Conservation (phyloP, 2,329 filamentous ascomycete genomes). For the Teratosphaeria nubilosa region DNA sequence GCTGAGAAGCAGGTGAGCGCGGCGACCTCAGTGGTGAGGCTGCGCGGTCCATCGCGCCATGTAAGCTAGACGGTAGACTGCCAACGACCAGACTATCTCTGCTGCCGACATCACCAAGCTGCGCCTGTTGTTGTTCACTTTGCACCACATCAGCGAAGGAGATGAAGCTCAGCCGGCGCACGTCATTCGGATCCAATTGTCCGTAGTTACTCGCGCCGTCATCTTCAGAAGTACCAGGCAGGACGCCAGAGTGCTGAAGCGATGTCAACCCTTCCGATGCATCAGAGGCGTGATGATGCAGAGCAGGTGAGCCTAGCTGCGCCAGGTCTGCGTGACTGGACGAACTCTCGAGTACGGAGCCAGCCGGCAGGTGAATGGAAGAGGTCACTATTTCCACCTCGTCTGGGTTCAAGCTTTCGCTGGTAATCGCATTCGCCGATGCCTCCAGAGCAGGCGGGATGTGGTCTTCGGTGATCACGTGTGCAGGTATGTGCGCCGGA, state of each 20-base stretch:
- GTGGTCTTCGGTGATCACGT: slow-evolving; percentile 88
- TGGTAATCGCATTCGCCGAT: slow-evolving; percentile 84
- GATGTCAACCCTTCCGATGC: slow-evolving; percentile 49
- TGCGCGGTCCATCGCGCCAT: slow-evolving; percentile 49
- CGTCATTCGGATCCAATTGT: slow-evolving; percentile 64
- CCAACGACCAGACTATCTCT: slow-evolving; percentile 57
- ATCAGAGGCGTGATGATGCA: slow-evolving; percentile 11
- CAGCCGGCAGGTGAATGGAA: slow-evolving; percentile 69
- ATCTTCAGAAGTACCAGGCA: slow-evolving; percentile 36
- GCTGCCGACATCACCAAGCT: slow-evolving; percentile 38
- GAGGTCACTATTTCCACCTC: slow-evolving; percentile 89
- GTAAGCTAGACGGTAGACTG: slow-evolving; percentile 9
- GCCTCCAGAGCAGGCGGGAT: slow-evolving; percentile 88
- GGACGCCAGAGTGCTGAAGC: slow-evolving; percentile 64
- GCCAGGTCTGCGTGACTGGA: slow-evolving; percentile 19
- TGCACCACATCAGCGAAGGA: slow-evolving; percentile 95
- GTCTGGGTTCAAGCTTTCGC: slow-evolving; percentile 73
- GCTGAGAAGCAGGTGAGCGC: slow-evolving; percentile 21
- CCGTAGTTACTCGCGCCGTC: slow-evolving; percentile 68
- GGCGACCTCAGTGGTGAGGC: slow-evolving; percentile 74
- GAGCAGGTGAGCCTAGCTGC: slow-evolving; percentile 12
- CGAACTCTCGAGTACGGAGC: slow-evolving; percentile 42
- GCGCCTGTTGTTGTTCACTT: slow-evolving; percentile 50
- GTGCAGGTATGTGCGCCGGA: slow-evolving; percentile 71
- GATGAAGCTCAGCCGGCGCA: slow-evolving; percentile 83